Evolutionary conservation across 2,329 filamentous ascomycete genomes (phyloP), one percentile per base, ranked within the genome.

Genomic region (Geoglossum cookeanum): DNA sequence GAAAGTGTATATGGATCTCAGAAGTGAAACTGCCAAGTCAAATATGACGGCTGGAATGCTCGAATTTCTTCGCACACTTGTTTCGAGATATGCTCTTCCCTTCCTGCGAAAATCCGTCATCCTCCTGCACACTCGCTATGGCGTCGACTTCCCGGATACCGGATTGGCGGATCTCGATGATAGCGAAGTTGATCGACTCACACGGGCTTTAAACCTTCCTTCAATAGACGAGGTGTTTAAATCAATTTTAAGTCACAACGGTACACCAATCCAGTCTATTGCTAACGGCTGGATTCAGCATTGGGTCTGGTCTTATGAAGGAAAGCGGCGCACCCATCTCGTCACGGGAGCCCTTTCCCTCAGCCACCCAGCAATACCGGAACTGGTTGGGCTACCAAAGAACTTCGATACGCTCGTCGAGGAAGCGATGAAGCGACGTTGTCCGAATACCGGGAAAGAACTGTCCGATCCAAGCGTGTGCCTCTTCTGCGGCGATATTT

Each of bases 401-500:
- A 89, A 91, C 64, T 98, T 89, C 67, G 92, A 97, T 68, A 84
- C 82, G 2, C 75, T 98, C 42, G 94, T 95, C 59, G 91, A 96
- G 65, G 90, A 94, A 70, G 87, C 88, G 30, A 91, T 92, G 63
- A 83, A 82, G 61, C 76, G 85, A 56, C 82, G 79, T 55, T 98
- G 92, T 65, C 89, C 89, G 0, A 94, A 83, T 1, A 95, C 88
- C 1, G 89, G 89, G 62, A 94, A 92, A 67, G 91, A 96, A 63
- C 73, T 98, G 55, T 84, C 83, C 1, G 94, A 98, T 68, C 89
- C 92, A 0, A 87, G 85, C 61, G 80, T 98, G 42, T 98, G 92
- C 66, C 77, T 98, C 44, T 88, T 96, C 72, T 98, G 92, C 66
- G 91, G 92, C 37, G 89, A 90, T n/a, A 87, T 98, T 45, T 91